Conservation (phyloP, 2,329 filamentous ascomycete genomes). For the Colletotrichum simmondsii region DNA sequence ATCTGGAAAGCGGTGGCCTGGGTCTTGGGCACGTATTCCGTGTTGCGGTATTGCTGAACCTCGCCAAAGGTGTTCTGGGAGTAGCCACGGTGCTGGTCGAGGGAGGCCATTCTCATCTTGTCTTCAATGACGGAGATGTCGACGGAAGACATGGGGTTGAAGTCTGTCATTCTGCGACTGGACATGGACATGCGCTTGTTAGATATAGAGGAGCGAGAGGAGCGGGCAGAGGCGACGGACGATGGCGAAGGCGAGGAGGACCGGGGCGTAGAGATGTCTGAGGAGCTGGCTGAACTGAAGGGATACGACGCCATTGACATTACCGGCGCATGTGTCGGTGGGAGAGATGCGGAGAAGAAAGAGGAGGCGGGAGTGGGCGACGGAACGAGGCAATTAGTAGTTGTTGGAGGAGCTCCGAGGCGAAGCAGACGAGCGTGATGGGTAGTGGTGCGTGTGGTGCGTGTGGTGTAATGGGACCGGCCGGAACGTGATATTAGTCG, state of each 20-base stretch:
- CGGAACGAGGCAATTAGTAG: constrained; percentile 34
- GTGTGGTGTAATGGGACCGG: constrained; percentile 31
- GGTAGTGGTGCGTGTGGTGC: constrained; percentile 9
- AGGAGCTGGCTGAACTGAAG: constrained; percentile 58
- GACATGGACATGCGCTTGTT: constrained; percentile 63
- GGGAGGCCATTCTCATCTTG: constrained; percentile 68
- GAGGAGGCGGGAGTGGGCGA: constrained; percentile 33
- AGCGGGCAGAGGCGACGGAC: constrained; percentile 58
- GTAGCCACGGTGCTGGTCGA: constrained; percentile 72
- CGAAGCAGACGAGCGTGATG: constrained; percentile 19
- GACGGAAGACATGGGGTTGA: constrained; percentile 67
- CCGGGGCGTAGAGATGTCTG: constrained; percentile 65
- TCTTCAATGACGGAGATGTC: constrained; percentile 68
- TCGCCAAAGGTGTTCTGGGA: constrained; percentile 65
- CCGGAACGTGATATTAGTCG: constrained; percentile 19
- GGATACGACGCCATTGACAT: constrained; percentile 42
- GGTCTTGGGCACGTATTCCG: constrained; percentile 63
- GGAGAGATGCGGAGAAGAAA: constrained; percentile 33
- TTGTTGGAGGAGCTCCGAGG: constrained; percentile 29
- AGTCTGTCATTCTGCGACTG: constrained; percentile 60
- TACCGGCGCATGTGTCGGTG: constrained; percentile 34
- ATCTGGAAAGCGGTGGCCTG: constrained; percentile 70
- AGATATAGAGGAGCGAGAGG: constrained; percentile 62
- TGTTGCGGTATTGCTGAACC: constrained; percentile 63
- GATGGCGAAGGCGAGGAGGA: constrained; percentile 62